Conservation (phyloP, 225 moss, liverwort and hornwort species). For the Asterella californica region DNA sequence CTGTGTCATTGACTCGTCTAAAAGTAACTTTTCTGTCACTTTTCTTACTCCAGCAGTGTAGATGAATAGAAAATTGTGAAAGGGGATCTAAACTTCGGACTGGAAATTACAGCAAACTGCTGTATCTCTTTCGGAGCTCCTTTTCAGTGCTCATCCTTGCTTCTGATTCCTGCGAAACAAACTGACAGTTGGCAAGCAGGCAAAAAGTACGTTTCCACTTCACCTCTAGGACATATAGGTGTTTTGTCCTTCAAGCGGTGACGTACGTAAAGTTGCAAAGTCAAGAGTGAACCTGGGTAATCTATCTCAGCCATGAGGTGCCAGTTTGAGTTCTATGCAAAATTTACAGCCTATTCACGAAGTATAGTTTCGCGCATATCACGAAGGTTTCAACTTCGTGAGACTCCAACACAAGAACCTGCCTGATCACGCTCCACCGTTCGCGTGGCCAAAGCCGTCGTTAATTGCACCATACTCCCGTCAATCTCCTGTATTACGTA, state of each 20-base stretch:
- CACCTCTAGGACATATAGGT: neutral
- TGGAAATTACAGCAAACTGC: conserved; percentile 58
- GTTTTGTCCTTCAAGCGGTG: neutral
- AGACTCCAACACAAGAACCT: conserved; percentile 3
- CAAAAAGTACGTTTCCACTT: neutral
- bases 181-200: neutral
- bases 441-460: conserved; percentile 63
- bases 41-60: neutral
- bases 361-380: too few species aligned
- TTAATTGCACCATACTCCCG: conserved; percentile 71
- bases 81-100: neutral
- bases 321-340: neutral
- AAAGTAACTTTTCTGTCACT: neutral
- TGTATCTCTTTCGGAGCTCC: conserved; percentile 57
- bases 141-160: conserved; percentile 51
- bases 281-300: neutral
- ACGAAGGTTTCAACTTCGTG: neutral
- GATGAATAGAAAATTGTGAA: neutral
- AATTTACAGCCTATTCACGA: neutral
- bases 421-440: conserved; percentile 72
- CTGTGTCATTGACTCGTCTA: neutral
- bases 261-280: neutral
- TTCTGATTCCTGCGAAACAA: conserved; percentile 61
- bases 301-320: neutral
- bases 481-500: conserved; percentile 63